phyloP scores from a whole-genome alignment of 2,329 filamentous ascomycete genomes.

The Sphaerulina musiva region DNA sequence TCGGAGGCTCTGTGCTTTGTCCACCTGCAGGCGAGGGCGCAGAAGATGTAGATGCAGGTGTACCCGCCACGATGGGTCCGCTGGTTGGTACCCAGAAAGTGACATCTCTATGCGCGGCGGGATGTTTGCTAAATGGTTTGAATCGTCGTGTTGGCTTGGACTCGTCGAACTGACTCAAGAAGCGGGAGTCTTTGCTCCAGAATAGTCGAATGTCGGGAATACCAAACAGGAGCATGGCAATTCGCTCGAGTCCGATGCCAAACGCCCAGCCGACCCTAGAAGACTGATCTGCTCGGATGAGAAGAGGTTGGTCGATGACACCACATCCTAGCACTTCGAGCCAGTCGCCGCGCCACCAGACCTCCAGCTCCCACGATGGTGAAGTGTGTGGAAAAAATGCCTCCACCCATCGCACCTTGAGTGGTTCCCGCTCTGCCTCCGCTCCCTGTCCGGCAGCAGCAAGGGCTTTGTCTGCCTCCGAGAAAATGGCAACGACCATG shows the following conservation, averaged over 20 bases:
- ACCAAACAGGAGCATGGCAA: slow-evolving; percentile 94
- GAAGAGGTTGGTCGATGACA: slow-evolving; percentile 74
- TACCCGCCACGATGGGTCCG: slow-evolving; percentile 28
- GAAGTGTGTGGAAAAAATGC: slow-evolving; percentile 97
- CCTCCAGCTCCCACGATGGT: slow-evolving; percentile 92
- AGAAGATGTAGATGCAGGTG: slow-evolving; percentile 29
- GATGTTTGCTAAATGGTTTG: slow-evolving; percentile 83
- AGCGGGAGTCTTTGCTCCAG: slow-evolving; percentile 81
- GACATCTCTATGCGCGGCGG: slow-evolving; percentile 83
- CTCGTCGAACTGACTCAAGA: slow-evolving; percentile 70
- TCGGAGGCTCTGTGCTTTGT: slow-evolving; percentile 32
- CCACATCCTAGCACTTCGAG: slow-evolving; percentile 93
- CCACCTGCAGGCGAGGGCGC: slow-evolving; percentile 33
- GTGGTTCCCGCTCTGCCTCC: slow-evolving; percentile 53
- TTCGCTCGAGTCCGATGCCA: slow-evolving; percentile 84
- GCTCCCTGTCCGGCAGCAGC: slow-evolving; percentile 35
- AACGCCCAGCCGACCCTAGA: slow-evolving; percentile 87
- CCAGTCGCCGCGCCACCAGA: slow-evolving; percentile 92
- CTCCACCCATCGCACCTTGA: slow-evolving; percentile 88
- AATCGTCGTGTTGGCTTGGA: slow-evolving; percentile 56
- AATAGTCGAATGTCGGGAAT: slow-evolving; percentile 96
- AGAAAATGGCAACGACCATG: slow-evolving; percentile 85
- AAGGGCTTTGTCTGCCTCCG: slow-evolving; percentile 63
- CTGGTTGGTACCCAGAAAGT: slow-evolving; percentile 71
- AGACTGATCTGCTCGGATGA: slow-evolving; percentile 68